Conservation (phyloP, 1,284 basidiomycete genomes). For the Cutaneotrichosporon mucoides region DNA sequence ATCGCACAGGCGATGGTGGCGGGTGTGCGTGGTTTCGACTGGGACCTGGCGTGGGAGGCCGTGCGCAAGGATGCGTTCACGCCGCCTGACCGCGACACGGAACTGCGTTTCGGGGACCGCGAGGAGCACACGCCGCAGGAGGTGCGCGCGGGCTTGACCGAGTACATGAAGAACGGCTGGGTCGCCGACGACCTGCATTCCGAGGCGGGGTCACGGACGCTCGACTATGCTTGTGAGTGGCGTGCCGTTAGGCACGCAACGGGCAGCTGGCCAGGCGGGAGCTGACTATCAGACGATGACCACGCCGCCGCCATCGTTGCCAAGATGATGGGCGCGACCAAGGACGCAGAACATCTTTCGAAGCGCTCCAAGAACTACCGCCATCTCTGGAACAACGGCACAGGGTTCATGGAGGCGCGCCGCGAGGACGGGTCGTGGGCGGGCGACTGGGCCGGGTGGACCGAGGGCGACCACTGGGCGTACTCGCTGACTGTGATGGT, state of each 20-base stretch:
- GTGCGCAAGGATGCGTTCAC: slow-evolving; percentile 64
- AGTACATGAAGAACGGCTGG: slow-evolving; percentile 66
- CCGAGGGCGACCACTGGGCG: slow-evolving; percentile 78
- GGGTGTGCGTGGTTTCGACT: slow-evolving; percentile 57
- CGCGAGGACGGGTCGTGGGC: slow-evolving; percentile 67
- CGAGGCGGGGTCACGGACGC: slow-evolving; percentile 68
- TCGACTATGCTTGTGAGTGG: slow-evolving; percentile 70
- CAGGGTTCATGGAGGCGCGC: slow-evolving; percentile 76
- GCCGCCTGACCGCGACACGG: slow-evolving; percentile 61
- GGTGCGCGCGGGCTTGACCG: slow-evolving; percentile 70
- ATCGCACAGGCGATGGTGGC: slow-evolving; percentile 70
- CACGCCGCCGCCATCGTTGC: slow-evolving; percentile 67
- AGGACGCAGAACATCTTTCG: slow-evolving; percentile 56
- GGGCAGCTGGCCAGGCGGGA: too few species aligned
- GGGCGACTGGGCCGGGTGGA: slow-evolving; percentile 67
- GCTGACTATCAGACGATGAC: slow-evolving; percentile 63
- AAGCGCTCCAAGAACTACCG: slow-evolving; percentile 58
- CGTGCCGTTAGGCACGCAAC: too few species aligned
- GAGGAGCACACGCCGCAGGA: slow-evolving; percentile 77
- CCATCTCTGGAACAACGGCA: slow-evolving; percentile 64
- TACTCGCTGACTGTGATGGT: slow-evolving; percentile 67
- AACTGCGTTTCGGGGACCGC: slow-evolving; percentile 66
- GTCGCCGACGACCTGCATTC: slow-evolving; percentile 75
- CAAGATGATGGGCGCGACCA: slow-evolving; percentile 53
- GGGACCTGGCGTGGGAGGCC: slow-evolving; percentile 65